These are phyloP conservation scores for Incumbomyces lentus DNA, from an alignment of 2,329 filamentous ascomycete genomes.

Conservation along the genomic window DNA sequence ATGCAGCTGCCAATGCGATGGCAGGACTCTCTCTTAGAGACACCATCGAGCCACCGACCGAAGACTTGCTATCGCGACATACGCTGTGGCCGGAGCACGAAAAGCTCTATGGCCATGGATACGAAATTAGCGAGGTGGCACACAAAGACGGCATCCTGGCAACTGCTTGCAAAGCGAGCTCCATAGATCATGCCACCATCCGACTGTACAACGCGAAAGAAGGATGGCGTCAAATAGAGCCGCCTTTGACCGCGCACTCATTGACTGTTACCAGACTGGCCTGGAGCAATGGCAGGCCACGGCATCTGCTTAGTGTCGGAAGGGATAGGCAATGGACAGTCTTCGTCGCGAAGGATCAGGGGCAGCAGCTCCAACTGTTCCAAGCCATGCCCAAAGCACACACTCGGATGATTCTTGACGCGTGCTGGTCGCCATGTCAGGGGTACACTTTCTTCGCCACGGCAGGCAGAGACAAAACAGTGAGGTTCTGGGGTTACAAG, in stretches of 20 bases:
- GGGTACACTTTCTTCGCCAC: conserved; percentile 59
- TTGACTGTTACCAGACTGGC: conserved; percentile 74
- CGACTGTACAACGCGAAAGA: conserved; percentile 70
- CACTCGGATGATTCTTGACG: conserved; percentile 82
- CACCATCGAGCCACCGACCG: conserved; percentile 65
- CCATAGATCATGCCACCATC: conserved; percentile 87
- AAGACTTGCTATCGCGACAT: conserved; percentile 79
- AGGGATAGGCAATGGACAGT: conserved; percentile 85
- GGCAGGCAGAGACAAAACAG: conserved; percentile 76
- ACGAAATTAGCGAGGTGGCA: conserved; percentile 85
- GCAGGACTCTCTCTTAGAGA: conserved; percentile 40
- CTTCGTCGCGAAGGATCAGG: conserved; percentile 41
- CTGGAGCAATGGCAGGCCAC: conserved; percentile 62
- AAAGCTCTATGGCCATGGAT: conserved; percentile 95
- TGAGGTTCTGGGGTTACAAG: conserved; percentile 56
- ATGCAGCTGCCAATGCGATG: conserved; percentile 44
- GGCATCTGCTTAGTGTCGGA: conserved; percentile 73
- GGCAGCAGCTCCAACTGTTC: conserved; percentile 44
- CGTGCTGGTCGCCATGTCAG: conserved; percentile 60
- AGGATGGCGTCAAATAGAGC: conserved; percentile 77
- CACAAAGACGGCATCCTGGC: conserved; percentile 66
- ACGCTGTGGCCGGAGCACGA: conserved; percentile 94
- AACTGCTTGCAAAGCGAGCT: conserved; percentile 86
- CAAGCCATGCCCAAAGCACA: conserved; percentile 74
- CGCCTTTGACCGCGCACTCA: conserved; percentile 72